Conservation (phyloP, 352 stramenopile genomes). For the Phytophthora pseudosyringae region DNA sequence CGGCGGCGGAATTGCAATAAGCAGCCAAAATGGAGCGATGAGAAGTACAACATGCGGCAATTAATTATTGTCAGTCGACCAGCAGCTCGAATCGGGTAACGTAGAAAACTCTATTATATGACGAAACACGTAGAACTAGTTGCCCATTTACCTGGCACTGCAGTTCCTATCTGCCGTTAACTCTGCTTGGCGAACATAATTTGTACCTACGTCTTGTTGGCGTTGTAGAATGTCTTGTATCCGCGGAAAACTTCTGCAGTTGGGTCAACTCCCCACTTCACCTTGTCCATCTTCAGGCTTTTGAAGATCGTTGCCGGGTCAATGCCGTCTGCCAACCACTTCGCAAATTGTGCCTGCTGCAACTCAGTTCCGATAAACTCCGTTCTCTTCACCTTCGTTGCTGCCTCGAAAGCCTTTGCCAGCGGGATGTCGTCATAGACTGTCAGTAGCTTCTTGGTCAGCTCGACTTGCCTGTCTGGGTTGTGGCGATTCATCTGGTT, state of each 20-base stretch:
- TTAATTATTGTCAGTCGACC: no score
- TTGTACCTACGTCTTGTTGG: not conserved
- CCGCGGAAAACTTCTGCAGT: not conserved
- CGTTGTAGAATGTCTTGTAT: constrained; percentile 8
- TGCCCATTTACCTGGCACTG: no score
- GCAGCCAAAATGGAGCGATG: no score
- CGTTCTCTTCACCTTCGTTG: not conserved
- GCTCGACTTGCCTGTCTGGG: not conserved
- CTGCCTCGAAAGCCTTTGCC: constrained; percentile 6
- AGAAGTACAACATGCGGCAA: no score
- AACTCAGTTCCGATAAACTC: not conserved
- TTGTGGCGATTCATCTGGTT: constrained; percentile 1
- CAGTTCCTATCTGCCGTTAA: no score
- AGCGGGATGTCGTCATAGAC: constrained; percentile 9
- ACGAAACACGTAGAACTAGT: no score
- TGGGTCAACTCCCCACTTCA: not conserved
- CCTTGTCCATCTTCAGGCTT: not conserved
- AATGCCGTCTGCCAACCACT: not conserved
- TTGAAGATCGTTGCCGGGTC: not conserved
- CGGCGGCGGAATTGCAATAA: no score
- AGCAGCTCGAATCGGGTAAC: no score
- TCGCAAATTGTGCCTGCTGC: constrained; percentile 5
- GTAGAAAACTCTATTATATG: no score
- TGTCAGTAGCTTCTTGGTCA: constrained; percentile 2
- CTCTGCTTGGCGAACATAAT: no score